A percentile compares a stretch with the other conserved stretches of the same genome.
Evolutionary conservation across 805 yeast species (phyloP).

Genomic region (Wickerhamomyces ciferrii): DNA sequence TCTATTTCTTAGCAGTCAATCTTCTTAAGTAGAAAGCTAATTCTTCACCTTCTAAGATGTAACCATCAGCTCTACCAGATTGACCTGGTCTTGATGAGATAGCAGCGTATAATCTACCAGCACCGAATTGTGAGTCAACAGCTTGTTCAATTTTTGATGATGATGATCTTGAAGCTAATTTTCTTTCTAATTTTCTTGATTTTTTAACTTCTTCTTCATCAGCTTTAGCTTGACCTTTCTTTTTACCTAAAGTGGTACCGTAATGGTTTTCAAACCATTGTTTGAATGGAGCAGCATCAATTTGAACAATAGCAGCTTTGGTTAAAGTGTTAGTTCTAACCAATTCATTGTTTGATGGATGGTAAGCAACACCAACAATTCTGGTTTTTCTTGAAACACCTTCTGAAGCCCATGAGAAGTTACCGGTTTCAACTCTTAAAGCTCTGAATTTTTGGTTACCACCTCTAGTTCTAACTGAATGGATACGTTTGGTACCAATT

Average conservation of each 20-base stretch:
- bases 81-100: constrained; percentile 99
- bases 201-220: constrained; percentile 58
- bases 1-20: constrained; percentile 97
- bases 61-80: constrained; percentile 99
- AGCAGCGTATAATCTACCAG: constrained; percentile 98
- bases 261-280: constrained; percentile 99
- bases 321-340: constrained; percentile 99
- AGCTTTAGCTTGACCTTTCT: constrained; percentile 40
- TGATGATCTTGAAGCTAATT: constrained; percentile 89
- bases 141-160: constrained; percentile 82
- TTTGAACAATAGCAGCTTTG: constrained; percentile 97
- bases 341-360: constrained; percentile 99
- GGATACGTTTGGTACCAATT: constrained; percentile 98
- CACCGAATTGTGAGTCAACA: constrained; percentile 94
- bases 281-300: constrained; percentile 99
- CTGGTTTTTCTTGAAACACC: constrained; percentile 99
- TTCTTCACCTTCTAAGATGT: constrained; percentile 99
- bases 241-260: constrained; percentile 92
- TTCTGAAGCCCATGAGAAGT: constrained; percentile 99
- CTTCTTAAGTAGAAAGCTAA: constrained; percentile 99
- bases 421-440: constrained; percentile 97
- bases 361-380: constrained; percentile 96
- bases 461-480: constrained; percentile 99
- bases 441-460: constrained; percentile 99
- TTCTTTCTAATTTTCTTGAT: constrained; percentile 81